phyloP scores from a whole-genome alignment of 2,329 filamentous ascomycete genomes.

The Cladophialophora yegresii region DNA sequence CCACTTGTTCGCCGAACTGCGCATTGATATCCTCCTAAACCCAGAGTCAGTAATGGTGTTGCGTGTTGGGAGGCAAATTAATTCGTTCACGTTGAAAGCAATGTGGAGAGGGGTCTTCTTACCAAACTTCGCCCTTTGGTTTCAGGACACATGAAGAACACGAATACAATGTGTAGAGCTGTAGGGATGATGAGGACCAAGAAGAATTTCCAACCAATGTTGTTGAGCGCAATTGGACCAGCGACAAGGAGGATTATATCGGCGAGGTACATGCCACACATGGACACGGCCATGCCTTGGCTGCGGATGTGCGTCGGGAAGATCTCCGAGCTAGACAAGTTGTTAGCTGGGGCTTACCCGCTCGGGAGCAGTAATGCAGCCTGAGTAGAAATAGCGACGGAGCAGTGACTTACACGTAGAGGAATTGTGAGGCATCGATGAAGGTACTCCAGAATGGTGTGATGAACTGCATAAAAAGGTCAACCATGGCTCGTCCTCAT shows the following conservation, averaged over 20 bases:
- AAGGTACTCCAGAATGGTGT: slow-evolving; percentile 32
- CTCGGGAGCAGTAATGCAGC: no score
- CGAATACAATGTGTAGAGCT: slow-evolving; percentile 39
- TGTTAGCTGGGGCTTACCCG: neutral
- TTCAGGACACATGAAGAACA: slow-evolving; percentile 44
- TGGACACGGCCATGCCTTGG: slow-evolving; percentile 34
- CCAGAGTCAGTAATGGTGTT: neutral
- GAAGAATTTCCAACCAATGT: slow-evolving; percentile 45
- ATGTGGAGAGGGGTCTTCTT: neutral
- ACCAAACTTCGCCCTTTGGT: slow-evolving; percentile 42
- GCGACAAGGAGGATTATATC: slow-evolving; percentile 43
- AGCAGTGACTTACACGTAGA: slow-evolving; percentile 50
- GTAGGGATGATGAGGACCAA: slow-evolving; percentile 44
- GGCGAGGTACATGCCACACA: slow-evolving; percentile 41
- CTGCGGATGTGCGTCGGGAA: slow-evolving; percentile 33
- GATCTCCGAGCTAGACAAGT: slow-evolving; percentile 35
- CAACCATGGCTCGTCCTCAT: neutral
- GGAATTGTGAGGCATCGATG: slow-evolving; percentile 52
- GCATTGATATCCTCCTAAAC: slow-evolving; percentile 43
- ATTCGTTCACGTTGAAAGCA: no score
- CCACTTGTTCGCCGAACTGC: slow-evolving; percentile 43
- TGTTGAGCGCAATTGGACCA: slow-evolving; percentile 41
- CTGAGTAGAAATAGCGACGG: slow-evolving; percentile 10
- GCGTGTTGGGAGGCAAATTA: neutral
- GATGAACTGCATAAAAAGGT: slow-evolving; percentile 15